phyloP scores from a whole-genome alignment of 2,329 filamentous ascomycete species.

The Apiospora aurea region DNA sequence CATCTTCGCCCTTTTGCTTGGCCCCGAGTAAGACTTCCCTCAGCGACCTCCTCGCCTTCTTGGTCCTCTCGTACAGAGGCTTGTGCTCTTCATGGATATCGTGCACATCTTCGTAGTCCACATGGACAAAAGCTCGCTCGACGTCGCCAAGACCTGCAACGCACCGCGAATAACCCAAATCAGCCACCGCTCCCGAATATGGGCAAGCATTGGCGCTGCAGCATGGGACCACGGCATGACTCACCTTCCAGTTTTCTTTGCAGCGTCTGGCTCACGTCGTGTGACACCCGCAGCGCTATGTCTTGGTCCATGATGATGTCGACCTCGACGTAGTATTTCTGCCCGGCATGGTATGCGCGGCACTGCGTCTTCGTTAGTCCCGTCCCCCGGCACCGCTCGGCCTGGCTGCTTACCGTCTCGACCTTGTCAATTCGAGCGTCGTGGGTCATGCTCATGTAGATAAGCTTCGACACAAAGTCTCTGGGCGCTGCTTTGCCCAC shows the following conservation, averaged over 20 bases:
- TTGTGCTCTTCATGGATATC: conserved; percentile 52
- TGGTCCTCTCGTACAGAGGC: conserved; percentile 47
- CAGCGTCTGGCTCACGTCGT: conserved; percentile 65
- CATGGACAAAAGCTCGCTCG: conserved; percentile 54
- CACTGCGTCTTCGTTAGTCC: conserved; percentile 43
- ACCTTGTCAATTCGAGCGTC: conserved; percentile 62
- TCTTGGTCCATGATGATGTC: conserved; percentile 67
- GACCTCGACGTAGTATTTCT: conserved; percentile 68
- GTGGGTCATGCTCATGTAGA: conserved; percentile 63
- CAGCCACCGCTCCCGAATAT: conserved; percentile 4
- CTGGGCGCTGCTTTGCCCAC: conserved; percentile 67
- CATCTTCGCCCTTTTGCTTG: conserved; percentile 35
- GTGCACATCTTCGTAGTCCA: conserved; percentile 53
- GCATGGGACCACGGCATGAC: not conserved
- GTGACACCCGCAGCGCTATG: conserved; percentile 61
- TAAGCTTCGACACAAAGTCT: conserved; percentile 62
- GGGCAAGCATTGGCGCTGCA: not conserved
- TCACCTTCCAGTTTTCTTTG: conserved; percentile 66
- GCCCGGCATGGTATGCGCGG: conserved; percentile 67
- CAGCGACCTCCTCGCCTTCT: conserved; percentile 40
- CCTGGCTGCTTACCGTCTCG: conserved; percentile 52
- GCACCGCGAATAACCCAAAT: conserved; percentile 16
- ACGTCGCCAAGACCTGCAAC: conserved; percentile 40
- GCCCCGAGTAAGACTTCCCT: conserved; percentile 45
- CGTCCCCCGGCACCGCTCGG: conserved; percentile 14